Base-by-base conservation (phyloP, 139 green algal species). In the Closterium sp. region DNA sequence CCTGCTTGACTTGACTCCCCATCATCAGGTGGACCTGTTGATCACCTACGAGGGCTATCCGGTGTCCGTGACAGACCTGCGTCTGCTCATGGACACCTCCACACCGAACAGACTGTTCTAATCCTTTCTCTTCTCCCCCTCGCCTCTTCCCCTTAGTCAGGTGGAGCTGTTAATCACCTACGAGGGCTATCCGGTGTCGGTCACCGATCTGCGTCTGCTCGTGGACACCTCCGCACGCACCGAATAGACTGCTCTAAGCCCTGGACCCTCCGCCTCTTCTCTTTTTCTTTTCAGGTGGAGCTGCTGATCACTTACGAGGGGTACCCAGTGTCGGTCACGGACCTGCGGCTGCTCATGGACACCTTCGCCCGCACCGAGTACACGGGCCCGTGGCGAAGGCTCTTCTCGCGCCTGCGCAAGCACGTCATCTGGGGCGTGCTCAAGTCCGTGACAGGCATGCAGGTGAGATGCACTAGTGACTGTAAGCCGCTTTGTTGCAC, bases 361-460 rank as follows among this genome's bases (percentile, higher is more conserved):
- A 93, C 90, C 3, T 93, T 93, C 84, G 30, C 90, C 23, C 84
- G 85, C 25, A 85, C 33, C 23, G 85, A 93, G n/a, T 93, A 64
- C 30, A 33, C 25, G 34, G 90, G 90, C 31, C 84, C 84, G 23
- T 93, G 90, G 85, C n/a, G 90, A 7, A 25, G 84, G n/a, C 85
- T 93, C 66, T 93, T 93, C 35, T 36, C 31, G 4, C 90, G 90
- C 8, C 23, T 93, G 2, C 31, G 32, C 0, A 93, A 93, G 66
- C 90, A 93, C 34, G 43, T 93, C 84, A 87, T 90, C 33, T 93
- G 90, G 90, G 90, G 90, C 7, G 90, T 90, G 33, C 66, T 93
- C 85, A 93, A 93, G 36, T 93, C 90, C 0, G 84, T 93, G 0
- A 85, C 90, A 30, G 90, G 90, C 34, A 86, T 90, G 90, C 90